Evolutionary conservation across 257 asterid genomes (phyloP), one percentile per base, ranked within the genome.

Genomic region (Plantago major): DNA sequence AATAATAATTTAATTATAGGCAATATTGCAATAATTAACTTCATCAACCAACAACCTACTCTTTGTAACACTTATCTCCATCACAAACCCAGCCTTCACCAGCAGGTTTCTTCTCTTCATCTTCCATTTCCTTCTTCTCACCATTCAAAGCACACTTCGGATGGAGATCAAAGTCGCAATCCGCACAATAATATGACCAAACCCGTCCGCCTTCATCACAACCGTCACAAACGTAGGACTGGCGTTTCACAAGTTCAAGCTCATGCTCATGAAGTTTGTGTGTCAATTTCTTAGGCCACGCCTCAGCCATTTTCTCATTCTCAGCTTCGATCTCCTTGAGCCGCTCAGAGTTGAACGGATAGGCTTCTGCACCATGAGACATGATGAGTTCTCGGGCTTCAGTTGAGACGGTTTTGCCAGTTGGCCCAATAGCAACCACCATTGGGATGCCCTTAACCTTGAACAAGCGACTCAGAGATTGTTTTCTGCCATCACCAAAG

Each of bases 371-470:
- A 8, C 95, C 96, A 22, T 84, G 77, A 53, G 0, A 12, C 79
- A 67, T 71, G 70, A 92, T 71, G 38, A 84, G 80, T 2, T 72
- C 74, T 18, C 85, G 75, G 18, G 84, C 91, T 3, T 65, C 84
- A 0, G 93, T 86, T 4, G 97, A 61, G 60, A 89, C 65, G 0
- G 96, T 89, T 67, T 67, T 83, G 46, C 97, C 96, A 1, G 73
- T 66, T 4, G 89, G 95, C 9, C 88, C 96, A 7, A 92, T 58
- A 3, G 97, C 96, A 5, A 86, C 83, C 38, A 84, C 71, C 68
- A 46, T 74, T 0, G 99, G 97, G 69, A 92, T 89, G 79, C 97
- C 97, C 0, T 59, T 60, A 28, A 84, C 90, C 75, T 86, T 84
- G 76, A 84, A 89, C 11, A 58, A 18, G 11, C 76, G 80, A 30